phyloP scores from a whole-genome alignment of 352 stramenopile genomes.

The Globisporangium apiculatum region DNA sequence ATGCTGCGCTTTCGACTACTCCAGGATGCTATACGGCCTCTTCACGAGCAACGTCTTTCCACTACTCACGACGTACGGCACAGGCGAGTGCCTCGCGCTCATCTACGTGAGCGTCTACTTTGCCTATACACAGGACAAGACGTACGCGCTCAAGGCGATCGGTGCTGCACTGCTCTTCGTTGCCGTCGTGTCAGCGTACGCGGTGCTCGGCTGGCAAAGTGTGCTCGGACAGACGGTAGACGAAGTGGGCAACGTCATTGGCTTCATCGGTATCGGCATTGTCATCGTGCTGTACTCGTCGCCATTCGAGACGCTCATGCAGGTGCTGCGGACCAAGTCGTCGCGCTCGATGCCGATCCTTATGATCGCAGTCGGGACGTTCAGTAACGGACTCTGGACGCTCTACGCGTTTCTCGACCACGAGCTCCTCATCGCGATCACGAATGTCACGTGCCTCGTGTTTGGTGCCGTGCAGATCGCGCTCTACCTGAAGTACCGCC shows the following conservation, averaged over 20 bases:
- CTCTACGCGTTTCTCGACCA: constrained; percentile 33
- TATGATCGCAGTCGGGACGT: constrained; percentile 33
- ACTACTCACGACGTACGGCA: constrained; percentile 3
- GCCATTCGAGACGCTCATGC: constrained; percentile 38
- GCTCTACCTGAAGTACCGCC: constrained; percentile 45
- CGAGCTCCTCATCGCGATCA: constrained; percentile 40
- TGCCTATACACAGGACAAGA: not conserved
- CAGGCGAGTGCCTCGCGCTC: constrained; percentile 2
- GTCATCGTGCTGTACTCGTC: constrained; percentile 52
- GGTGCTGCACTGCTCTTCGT: not conserved
- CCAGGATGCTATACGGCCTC: constrained; percentile 8
- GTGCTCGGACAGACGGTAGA: constrained; percentile 2
- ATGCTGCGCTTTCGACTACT: not conserved
- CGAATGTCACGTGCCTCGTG: constrained; percentile 29
- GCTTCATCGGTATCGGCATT: constrained; percentile 33
- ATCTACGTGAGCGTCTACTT: constrained; percentile 8
- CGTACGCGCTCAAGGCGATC: constrained; percentile 3
- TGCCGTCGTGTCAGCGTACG: not conserved
- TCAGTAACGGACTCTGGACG: constrained; percentile 56
- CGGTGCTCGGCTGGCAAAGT: not conserved
- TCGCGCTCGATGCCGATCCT: constrained; percentile 44
- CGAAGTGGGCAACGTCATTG: constrained; percentile 16
- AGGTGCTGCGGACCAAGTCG: constrained; percentile 46
- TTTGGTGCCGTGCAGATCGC: constrained; percentile 38
- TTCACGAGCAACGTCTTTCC: constrained; percentile 7